These are phyloP conservation scores for Bryoerythrophyllum caledonicum DNA, from an alignment of 225 moss, liverwort and hornwort genomes.

Conservation along the genomic window DNA sequence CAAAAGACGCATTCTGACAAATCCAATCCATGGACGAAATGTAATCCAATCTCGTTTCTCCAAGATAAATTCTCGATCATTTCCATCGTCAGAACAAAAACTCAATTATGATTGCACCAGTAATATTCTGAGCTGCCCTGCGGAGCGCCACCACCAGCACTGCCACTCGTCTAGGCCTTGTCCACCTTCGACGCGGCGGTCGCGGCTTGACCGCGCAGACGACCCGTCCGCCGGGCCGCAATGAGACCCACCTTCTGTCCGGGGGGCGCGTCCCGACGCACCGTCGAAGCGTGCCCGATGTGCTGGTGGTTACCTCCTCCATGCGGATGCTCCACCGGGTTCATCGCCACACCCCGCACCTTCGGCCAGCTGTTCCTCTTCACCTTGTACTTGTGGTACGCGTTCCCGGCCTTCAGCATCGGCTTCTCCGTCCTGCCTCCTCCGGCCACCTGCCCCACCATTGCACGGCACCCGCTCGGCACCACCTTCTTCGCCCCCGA, in stretches of 20 bases:
- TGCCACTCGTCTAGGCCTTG: conserved; percentile 44
- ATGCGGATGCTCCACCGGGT: no score
- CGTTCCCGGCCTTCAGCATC: conserved; percentile 41
- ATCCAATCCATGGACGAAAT: background rate
- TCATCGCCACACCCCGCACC: no score
- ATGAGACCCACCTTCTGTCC: conserved; percentile 70
- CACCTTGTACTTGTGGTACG: no score
- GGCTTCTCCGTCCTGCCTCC: conserved; percentile 84
- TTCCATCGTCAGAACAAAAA: background rate
- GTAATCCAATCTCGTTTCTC: background rate
- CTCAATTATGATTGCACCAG: background rate
- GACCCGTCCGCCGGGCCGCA: conserved; percentile 73
- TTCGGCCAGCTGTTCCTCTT: no score
- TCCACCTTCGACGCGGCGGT: conserved; percentile 84
- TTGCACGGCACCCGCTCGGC: conserved; percentile 76
- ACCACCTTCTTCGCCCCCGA: conserved; percentile 80
- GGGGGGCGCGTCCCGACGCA: no score
- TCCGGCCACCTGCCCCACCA: conserved; percentile 82
- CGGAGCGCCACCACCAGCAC: background rate
- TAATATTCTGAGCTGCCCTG: background rate
- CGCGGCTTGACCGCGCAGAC: conserved; percentile 87
- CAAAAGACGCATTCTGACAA: no score
- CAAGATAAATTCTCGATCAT: no score
- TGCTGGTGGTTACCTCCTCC: no score
- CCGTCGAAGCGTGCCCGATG: no score